Base-by-base conservation (phyloP, 2,329 filamentous ascomycete genomes). In the Microcera coccophila region DNA sequence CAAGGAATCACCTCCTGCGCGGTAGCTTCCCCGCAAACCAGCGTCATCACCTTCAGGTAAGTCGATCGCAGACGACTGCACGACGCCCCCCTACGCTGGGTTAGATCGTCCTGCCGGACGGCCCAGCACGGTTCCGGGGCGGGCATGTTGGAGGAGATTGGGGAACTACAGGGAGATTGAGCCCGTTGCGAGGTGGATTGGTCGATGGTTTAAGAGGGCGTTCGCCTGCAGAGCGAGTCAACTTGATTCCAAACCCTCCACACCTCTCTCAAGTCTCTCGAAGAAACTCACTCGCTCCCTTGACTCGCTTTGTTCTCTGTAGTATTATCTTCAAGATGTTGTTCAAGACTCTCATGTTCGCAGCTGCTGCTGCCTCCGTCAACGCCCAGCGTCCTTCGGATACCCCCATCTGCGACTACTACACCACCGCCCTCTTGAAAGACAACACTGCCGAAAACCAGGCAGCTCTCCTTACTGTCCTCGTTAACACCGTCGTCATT, bases 401-500 rank as follows among this genome's bases (percentile, higher is more conserved):
- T 53, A 69, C 59, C 3, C 71, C 75, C 45, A 75, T 83, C 52
- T 83, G 79, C 62, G 79, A 82, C 65, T 80, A 81, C 62, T 83
- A 83, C 63, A 81, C 79, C 24, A 78, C 68, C 3, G 72, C 74
- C n/a, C 60, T 82, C 10, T 67, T 82, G 41, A 75, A 70, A 60
- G 67, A 78, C 29, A 82, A 81, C 66, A 81, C 73, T 28, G 74
- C 75, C 15, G 70, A 66, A 21, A 82, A 80, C 59, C 79, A 84
- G 60, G 63, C 69, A 41, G 74, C 69, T 1, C 65, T 82, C 3
- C 53, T 83, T 54, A 78, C 73, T 2, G 64, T 78, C 2, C 60
- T 83, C 4, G 78, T 83, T 54, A 82, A 82, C 62, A 82, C 78
- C 5, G 80, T 74, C 16, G 76, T 82, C 47, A 79, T 81, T 51